Evolutionary conservation across 108 stramenopile genomes (phyloP), one percentile per base, ranked within the genome.

Genomic region (Aurantiochytrium sp.): DNA sequence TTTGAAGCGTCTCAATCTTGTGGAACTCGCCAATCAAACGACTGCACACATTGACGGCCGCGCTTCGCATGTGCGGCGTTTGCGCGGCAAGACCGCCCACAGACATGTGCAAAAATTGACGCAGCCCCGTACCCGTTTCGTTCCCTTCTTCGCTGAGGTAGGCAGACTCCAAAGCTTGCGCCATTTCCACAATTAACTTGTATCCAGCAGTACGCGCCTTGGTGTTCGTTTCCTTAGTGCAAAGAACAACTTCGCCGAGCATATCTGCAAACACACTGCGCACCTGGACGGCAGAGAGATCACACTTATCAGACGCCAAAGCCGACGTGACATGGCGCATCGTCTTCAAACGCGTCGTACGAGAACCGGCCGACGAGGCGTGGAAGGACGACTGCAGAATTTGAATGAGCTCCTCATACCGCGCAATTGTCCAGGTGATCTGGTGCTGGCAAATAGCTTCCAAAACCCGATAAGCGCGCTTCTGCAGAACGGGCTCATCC

Each of bases 31-130:
- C 73, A 83, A 51, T 14, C 16, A 83, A 5, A 16, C 73, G 73
- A 16, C 49, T 25, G 73, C 44, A 51, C 19, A 53, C 73, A 53
- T 83, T 83, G 23, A 83, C 1, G 51, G 49, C 73, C 44, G 73
- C 73, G 51, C 73, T 83, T 25, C 73, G 73, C 73, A 83, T 83
- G 51, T 83, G 73, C 73, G 44, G 73, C 5, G 73, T 83, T n/a
- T 83, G 44, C 49, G 73, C 73, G 23, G 73, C 73, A 5, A 83
- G 73, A 53, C 49, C 51, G 18, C 73, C 73, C 19, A 83, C 73
- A 12, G n/a, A 10, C 73, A 83, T 83, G 44, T 83, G 44, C 73
- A 83, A 23, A 44, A 83, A 53, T 10, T 51, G 21, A n/a, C 73
- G 73, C 12, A 83, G 44, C 28, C 73, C 73, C n/a, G 44, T 47